phyloP scores from a whole-genome alignment of 805 yeast species.

The Schwanniomyces polymorphus region DNA sequence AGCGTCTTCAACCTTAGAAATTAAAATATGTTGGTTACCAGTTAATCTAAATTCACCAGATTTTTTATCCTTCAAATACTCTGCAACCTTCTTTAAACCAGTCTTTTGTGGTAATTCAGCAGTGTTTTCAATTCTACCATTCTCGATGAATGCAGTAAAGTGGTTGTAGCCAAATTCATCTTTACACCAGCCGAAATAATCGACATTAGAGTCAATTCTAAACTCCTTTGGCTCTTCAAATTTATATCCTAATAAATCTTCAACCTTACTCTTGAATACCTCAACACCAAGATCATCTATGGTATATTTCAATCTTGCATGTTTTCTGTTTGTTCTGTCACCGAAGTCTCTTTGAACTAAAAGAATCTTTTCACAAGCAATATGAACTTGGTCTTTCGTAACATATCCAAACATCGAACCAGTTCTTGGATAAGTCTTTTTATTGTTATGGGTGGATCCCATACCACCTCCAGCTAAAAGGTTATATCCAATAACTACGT shows the following conservation, averaged over 20 bases:
- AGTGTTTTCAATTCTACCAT: constrained; percentile 94
- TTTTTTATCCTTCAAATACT: constrained; percentile 54
- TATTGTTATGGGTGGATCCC: constrained; percentile 97
- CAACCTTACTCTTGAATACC: constrained; percentile 75
- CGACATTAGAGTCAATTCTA: constrained; percentile 83
- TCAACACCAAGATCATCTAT: constrained; percentile 93
- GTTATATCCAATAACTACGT: constrained; percentile 76
- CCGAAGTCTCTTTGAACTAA: constrained; percentile 93
- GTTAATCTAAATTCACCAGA: constrained; percentile 89
- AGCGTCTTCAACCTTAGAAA: constrained; percentile 70
- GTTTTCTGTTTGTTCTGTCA: constrained; percentile 94
- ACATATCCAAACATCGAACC: constrained; percentile 86
- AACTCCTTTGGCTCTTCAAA: constrained; percentile 71
- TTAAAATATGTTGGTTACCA: constrained; percentile 90
- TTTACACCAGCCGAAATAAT: constrained; percentile 89
- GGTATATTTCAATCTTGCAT: constrained; percentile 96
- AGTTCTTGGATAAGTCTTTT: constrained; percentile 93
- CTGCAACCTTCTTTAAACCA: constrained; percentile 80
- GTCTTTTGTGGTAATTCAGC: constrained; percentile 86
- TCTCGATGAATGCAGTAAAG: constrained; percentile 91
- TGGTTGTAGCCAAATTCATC: constrained; percentile 85
- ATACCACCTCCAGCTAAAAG: constrained; percentile 97
- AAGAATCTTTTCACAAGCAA: constrained; percentile 89
- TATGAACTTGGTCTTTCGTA: constrained; percentile 61
- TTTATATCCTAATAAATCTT: constrained; percentile 74